Evolutionary conservation across 106 monocot genomes (phyloP).

Genomic region (Apostasia shenzhenica): DNA sequence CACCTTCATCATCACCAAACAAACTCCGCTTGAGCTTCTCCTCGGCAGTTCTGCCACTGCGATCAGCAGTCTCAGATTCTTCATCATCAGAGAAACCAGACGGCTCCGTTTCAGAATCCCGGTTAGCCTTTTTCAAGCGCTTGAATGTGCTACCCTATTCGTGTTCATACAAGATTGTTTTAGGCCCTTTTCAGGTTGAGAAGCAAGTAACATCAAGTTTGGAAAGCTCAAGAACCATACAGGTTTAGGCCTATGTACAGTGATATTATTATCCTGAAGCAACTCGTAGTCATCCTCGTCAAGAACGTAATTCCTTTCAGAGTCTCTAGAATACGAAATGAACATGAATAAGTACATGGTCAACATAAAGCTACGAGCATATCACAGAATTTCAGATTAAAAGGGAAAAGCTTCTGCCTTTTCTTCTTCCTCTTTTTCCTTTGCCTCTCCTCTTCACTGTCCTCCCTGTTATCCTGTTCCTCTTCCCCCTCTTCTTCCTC

Average conservation of each 20-base stretch:
- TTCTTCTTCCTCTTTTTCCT: conserved; percentile 78
- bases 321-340: conserved; percentile 42
- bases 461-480: conserved; percentile 45
- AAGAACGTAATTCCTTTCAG: conserved; percentile 68
- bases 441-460: conserved; percentile 65
- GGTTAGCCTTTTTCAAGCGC: conserved; percentile 89
- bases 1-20: conserved; percentile 97
- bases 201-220: background rate
- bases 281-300: conserved; percentile 98
- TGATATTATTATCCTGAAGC: conserved; percentile 90
- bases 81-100: conserved; percentile 92
- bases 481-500: conserved; percentile 74
- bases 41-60: conserved; percentile 57
- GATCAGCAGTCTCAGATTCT: conserved; percentile 40
- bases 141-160: conserved; percentile 75
- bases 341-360: conserved; percentile 1
- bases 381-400: background rate
- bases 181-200: background rate
- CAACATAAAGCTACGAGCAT: background rate
- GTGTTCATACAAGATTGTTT: background rate
- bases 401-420: conserved; percentile 22
- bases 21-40: conserved; percentile 85
- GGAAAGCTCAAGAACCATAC: conserved; percentile 19
- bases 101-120: conserved; percentile 36
- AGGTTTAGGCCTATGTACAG: conserved; percentile 67